phyloP scores from a whole-genome alignment of 805 yeast genomes.

The Helenozyma rhizophorensis region DNA sequence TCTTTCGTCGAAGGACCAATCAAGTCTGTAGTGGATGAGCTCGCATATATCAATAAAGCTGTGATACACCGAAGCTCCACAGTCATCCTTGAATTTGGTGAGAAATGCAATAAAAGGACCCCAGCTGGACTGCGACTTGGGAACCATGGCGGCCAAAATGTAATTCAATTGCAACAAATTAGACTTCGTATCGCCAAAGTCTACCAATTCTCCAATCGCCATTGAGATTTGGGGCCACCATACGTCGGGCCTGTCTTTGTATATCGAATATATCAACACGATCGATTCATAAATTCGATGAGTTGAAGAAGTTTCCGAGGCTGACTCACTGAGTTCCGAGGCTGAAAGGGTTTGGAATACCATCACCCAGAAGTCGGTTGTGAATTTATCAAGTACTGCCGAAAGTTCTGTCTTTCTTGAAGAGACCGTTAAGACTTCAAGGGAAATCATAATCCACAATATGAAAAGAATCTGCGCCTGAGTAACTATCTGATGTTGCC shows the following conservation, averaged over 20 bases:
- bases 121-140: slow-evolving; percentile 20
- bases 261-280: slow-evolving; percentile 16
- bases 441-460: slow-evolving; percentile 7
- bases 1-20: slow-evolving; percentile 33
- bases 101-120: slow-evolving; percentile 20
- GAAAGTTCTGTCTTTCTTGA: background rate
- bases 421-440: slow-evolving; percentile 4
- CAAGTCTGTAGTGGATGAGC: slow-evolving; percentile 18
- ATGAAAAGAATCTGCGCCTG: slow-evolving; percentile 12
- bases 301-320: slow-evolving; percentile 1
- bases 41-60: slow-evolving; percentile 27
- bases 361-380: slow-evolving; percentile 18
- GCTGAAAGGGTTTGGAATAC: slow-evolving; percentile 17
- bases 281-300: slow-evolving; percentile 16
- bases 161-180: slow-evolving; percentile 16
- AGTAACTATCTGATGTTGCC: slow-evolving; percentile 7
- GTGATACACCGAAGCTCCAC: slow-evolving; percentile 20
- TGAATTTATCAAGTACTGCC: slow-evolving; percentile 4
- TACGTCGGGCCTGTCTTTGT: slow-evolving; percentile 5
- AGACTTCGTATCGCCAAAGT: slow-evolving; percentile 3
- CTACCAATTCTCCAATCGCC: slow-evolving; percentile 14
- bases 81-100: slow-evolving; percentile 9
- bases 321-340: slow-evolving; percentile 7
- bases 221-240: slow-evolving; percentile 27
- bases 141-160: slow-evolving; percentile 13